phyloP scores from a whole-genome alignment of 345 rosid species.

The Odontarrhena argentea region DNA sequence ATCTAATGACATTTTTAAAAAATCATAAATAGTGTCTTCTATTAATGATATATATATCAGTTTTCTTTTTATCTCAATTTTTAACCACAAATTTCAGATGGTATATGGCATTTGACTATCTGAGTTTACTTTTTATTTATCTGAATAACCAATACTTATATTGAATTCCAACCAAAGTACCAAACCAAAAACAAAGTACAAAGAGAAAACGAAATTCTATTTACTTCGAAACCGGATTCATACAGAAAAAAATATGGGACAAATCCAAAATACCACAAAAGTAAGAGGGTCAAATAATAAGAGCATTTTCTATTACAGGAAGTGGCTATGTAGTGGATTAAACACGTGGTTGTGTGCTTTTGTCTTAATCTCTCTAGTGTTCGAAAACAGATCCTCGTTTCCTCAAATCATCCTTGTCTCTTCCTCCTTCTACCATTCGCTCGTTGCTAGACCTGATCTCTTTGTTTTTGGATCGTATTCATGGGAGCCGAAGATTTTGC shows the following conservation, averaged over 20 bases:
- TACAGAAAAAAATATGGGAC: neutral
- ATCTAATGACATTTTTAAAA: too few relatives aligned
- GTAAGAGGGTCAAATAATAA: conserved; percentile 3
- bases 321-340: conserved; percentile 26
- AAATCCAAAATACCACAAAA: neutral
- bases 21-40: too few relatives aligned
- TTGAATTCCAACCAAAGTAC: neutral
- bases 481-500: conserved; percentile 35
- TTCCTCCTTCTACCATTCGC: conserved; percentile 8
- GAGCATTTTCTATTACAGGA: conserved; percentile 1
- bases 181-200: neutral
- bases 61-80: too few relatives aligned
- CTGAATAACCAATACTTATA: too few relatives aligned
- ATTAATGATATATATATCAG: too few relatives aligned
- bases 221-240: neutral
- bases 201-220: neutral
- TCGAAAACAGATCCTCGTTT: conserved; percentile 28
- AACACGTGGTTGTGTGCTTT: conserved; percentile 25
- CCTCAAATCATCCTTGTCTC: neutral
- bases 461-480: conserved; percentile 10
- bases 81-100: too few relatives aligned
- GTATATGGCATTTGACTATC: too few relatives aligned
- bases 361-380: conserved; percentile 22
- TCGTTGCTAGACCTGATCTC: conserved; percentile 33
- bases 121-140: too few relatives aligned